These are phyloP conservation scores for Fistulifera solaris DNA, from an alignment of 108 stramenopile genomes.

Conservation along the genomic window DNA sequence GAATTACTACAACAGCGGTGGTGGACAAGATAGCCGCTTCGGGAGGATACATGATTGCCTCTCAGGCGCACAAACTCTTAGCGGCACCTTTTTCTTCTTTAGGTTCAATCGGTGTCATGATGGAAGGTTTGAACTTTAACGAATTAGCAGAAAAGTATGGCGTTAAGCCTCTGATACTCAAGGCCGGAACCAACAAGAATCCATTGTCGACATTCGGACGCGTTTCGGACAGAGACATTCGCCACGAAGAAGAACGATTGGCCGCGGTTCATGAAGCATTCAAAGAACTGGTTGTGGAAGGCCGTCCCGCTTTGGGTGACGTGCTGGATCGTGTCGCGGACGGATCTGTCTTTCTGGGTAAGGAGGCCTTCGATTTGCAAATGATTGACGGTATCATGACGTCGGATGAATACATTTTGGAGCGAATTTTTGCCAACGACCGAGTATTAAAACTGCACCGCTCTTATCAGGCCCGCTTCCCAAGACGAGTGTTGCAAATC, in stretches of 20 bases:
- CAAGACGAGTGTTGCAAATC: background rate
- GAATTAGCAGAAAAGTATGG: slow-evolving; percentile 50
- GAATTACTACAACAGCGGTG: slow-evolving; percentile 26
- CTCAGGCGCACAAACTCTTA: slow-evolving; percentile 50
- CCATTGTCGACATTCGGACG: slow-evolving; percentile 51
- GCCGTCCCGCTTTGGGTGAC: slow-evolving; percentile 42
- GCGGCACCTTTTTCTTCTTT: slow-evolving; percentile 80
- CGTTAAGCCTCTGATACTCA: slow-evolving; percentile 52
- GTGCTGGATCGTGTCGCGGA: slow-evolving; percentile 47
- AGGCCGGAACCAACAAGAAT: slow-evolving; percentile 69
- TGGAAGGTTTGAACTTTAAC: slow-evolving; percentile 63
- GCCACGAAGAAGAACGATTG: slow-evolving; percentile 42
- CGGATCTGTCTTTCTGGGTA: slow-evolving; percentile 57
- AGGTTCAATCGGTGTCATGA: slow-evolving; percentile 68
- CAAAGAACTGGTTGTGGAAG: slow-evolving; percentile 32
- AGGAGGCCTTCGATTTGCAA: slow-evolving; percentile 40
- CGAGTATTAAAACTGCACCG: slow-evolving; percentile 53
- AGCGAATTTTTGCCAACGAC: slow-evolving; percentile 58
- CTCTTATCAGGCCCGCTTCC: background rate
- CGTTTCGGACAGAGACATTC: slow-evolving; percentile 46
- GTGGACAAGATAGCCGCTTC: slow-evolving; percentile 57
- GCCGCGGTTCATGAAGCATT: slow-evolving; percentile 67
- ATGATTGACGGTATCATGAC: slow-evolving; percentile 71
- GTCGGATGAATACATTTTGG: slow-evolving; percentile 71
- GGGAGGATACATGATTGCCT: slow-evolving; percentile 73